Conservation (phyloP, 108 stramenopile species). For the Licmophora abbreviata region DNA sequence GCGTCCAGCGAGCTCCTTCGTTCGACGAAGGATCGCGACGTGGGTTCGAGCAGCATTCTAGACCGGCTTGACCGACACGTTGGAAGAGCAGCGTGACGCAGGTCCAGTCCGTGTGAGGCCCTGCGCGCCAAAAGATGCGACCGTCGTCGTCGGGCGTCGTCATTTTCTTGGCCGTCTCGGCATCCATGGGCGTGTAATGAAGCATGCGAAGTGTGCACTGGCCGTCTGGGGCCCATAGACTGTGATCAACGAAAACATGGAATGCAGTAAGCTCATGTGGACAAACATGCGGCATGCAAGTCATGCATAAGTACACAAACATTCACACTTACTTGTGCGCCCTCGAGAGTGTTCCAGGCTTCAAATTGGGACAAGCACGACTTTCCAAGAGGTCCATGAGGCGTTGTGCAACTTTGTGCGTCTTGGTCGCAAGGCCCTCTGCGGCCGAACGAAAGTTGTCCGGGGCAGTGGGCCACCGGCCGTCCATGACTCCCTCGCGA, state of each 20-base stretch:
- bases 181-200: slow-evolving; percentile 37
- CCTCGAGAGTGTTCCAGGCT: slow-evolving; percentile 14
- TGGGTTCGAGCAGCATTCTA: slow-evolving; percentile 42
- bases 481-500: slow-evolving; percentile 36
- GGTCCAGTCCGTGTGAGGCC: slow-evolving; percentile 49
- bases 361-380: slow-evolving; percentile 10
- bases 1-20: slow-evolving; percentile 22
- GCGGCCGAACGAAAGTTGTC: neutral
- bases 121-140: slow-evolving; percentile 32
- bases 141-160: neutral
- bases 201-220: slow-evolving; percentile 44
- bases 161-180: slow-evolving; percentile 6
- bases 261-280: too few relatives aligned
- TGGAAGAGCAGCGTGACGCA: slow-evolving; percentile 42
- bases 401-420: slow-evolving; percentile 4
- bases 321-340: too few relatives aligned
- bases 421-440: neutral
- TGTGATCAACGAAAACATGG: slow-evolving; percentile 12
- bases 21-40: slow-evolving; percentile 2
- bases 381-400: slow-evolving; percentile 11
- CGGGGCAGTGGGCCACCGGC: slow-evolving; percentile 30
- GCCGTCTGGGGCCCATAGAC: slow-evolving; percentile 32
- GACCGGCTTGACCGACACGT: slow-evolving; percentile 26
- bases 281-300: too few relatives aligned
- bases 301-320: too few relatives aligned